Evolutionary conservation across 495 filamentous ascomycete species (phyloP), one percentile per base, ranked within the genome.

Genomic region (Friedmanniomyces endolithicus): DNA sequence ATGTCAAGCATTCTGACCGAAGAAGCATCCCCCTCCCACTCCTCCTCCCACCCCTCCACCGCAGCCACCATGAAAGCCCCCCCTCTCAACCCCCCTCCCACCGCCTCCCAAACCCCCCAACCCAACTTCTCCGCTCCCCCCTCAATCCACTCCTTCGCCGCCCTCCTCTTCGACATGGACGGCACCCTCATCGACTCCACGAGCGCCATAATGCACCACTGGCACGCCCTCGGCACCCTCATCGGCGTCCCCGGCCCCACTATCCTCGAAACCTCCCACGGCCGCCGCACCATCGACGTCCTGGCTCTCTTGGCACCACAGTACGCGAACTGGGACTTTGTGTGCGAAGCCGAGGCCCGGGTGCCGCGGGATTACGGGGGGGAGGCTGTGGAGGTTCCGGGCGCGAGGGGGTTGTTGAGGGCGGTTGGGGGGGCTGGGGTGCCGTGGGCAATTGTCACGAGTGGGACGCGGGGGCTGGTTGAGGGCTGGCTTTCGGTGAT

Each of bases 361-460:
- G 82, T 96, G 40, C 90, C 90, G 0, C 75, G 81, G 62, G 71
- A 80, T 39, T 86, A 83, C 70, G 88, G 86, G 53, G 68, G 70
- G 20, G 85, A 92, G 66, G 90, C 87, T 33, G 74, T 83, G 50
- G 89, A 94, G 68, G 84, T 95, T 63, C 85, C 85, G 40, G 88
- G 87, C 29, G 72, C 76, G 20, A 72, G 81, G 54, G 64, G 63
- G 40, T 62, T 87, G 48, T 76, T 87, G 53, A 63, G 74, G 49
- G 64, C 73, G n/a, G 73, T 86, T 9, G 76, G 84, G 53, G 63
- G 70, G 29, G 67, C 70, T 31, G 66, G 72, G 44, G 81, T 78
- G 0, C 81, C 79, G 44, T 98, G 92, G 92, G 85, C 86, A 23
- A 90, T 98, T 54, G 90, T 96, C 9, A 98, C 92, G 6, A 90